These are phyloP conservation scores for Scenedesmus sp. DNA, from an alignment of 163 green algal genomes.

Conservation along the genomic window DNA sequence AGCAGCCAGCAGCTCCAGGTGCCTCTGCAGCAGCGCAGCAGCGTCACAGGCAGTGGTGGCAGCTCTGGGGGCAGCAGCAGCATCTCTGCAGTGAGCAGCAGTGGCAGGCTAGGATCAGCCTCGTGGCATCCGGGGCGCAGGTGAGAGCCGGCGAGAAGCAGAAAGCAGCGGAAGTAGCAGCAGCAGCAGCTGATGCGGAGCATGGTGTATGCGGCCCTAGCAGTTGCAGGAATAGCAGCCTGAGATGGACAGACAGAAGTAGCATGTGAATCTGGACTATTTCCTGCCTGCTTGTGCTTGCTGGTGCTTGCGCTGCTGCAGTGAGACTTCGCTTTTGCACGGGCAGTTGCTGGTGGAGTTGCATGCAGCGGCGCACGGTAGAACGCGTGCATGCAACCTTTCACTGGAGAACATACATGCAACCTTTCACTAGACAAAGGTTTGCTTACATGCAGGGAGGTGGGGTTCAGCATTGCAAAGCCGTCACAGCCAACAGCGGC, in stretches of 20 bases:
- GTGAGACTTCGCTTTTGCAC: too few species aligned
- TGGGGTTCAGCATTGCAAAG: not conserved
- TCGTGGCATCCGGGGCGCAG: constrained; percentile 6
- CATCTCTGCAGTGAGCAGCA: constrained; percentile 2
- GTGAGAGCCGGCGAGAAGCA: not conserved
- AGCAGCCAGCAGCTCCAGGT: not conserved
- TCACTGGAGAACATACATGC: not conserved
- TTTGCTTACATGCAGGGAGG: not conserved
- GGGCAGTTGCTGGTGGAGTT: too few species aligned
- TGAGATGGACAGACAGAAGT: too few species aligned
- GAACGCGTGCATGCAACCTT: too few species aligned
- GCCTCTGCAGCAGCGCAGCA: not conserved
- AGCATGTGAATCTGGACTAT: too few species aligned
- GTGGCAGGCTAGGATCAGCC: not conserved
- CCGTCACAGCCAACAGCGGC: not conserved
- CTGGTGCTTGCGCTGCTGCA: not conserved
- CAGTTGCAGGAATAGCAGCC: not conserved
- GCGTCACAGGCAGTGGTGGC: not conserved
- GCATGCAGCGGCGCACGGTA: too few species aligned
- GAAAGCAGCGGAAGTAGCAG: not conserved
- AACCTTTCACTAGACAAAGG: not conserved
- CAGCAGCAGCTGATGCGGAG: not conserved
- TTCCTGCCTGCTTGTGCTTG: too few species aligned
- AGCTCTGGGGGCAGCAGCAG: not conserved
- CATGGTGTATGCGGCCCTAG: too few species aligned